Base-by-base conservation (phyloP, 108 stramenopile genomes). In the Pseudonitzschia pungens region DNA sequence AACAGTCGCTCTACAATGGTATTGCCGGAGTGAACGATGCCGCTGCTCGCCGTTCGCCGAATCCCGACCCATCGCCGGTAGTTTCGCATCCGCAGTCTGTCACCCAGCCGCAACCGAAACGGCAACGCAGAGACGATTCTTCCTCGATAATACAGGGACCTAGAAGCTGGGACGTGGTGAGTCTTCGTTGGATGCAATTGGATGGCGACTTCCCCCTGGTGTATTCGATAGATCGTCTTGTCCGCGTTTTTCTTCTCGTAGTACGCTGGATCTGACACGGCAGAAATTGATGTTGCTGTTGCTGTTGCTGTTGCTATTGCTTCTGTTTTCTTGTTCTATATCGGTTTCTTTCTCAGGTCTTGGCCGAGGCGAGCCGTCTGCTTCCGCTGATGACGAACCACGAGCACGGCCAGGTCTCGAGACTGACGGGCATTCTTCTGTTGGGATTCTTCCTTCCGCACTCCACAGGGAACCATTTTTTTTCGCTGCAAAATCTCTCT, bases 381-480 rank as follows among this genome's bases (percentile, higher is more conserved):
- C 57, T 75, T 20, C 77, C 71, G 0, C 70, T 33, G 62, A 74
- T 86, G 82, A 83, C 85, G 4, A 80, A 78, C 9, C 52, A 81
- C 18, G 81, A 86, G 45, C 82, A 83, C 57, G 76, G 77, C 9
- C 71, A 69, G 53, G 71, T 78, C 0, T 70, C 60, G 12, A 77
- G 57, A 45, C 42, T 81, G 11, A 70, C 73, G n/a, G 74, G 82
- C 10, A 83, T 83, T 55, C 53, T 83, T 6, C 33, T 83, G 20
- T 48, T 86, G 24, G 85, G 82, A 33, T 86, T 71, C 60, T 41
- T 86, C 9, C 62, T 81, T 28, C 85, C 85, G 16, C 69, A 63
- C 32, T 83, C 82, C 14, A 86, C 85, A 16, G 85, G 85, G 18
- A 83, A 83, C 33, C 78, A 82, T 31, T 77, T 70, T 42, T 79